phyloP scores from a whole-genome alignment of 768 basidiomycete species.

The Podaxis sp. region DNA sequence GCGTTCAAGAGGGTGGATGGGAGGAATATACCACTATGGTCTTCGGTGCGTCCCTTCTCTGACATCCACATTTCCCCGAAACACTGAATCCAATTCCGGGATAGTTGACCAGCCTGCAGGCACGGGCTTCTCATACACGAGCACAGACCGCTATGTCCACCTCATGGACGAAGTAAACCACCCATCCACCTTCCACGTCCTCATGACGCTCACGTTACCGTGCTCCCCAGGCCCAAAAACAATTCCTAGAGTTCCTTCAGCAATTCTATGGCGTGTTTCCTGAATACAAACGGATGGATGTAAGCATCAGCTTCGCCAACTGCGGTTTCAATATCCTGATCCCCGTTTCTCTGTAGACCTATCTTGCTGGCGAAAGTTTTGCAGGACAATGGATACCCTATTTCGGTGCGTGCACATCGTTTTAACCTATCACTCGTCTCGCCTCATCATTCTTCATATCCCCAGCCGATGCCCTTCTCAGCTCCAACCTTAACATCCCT shows the following conservation, averaged over 20 bases:
- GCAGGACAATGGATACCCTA: conserved; percentile 98
- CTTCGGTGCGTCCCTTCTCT: conserved; percentile 59
- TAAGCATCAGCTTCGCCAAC: conserved; percentile 39
- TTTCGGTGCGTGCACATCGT: conserved; percentile 56
- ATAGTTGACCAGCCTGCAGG: conserved; percentile 97
- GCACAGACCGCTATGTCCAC: conserved; percentile 83
- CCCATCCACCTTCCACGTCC: neutral
- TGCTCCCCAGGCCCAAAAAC: conserved; percentile 58
- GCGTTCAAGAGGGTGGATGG: conserved; percentile 86
- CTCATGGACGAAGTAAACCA: conserved; percentile 61
- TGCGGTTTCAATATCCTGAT: neutral
- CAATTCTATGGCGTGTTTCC: conserved; percentile 94
- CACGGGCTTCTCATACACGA: conserved; percentile 89
- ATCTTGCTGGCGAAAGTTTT: conserved; percentile 93
- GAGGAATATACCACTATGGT: conserved; percentile 96
- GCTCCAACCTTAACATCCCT: conserved; percentile 56
- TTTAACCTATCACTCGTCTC: neutral
- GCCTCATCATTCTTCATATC: conserved; percentile 9
- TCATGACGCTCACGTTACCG: conserved; percentile 11
- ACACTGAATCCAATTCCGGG: conserved; percentile 10
- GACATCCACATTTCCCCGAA: neutral
- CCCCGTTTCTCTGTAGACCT: conserved; percentile 59
- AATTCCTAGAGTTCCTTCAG: conserved; percentile 79
- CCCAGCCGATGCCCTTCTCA: conserved; percentile 75
- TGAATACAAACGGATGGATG: conserved; percentile 79